Conservation (phyloP, 1,284 basidiomycete genomes). For the Trichosporon faecale region DNA sequence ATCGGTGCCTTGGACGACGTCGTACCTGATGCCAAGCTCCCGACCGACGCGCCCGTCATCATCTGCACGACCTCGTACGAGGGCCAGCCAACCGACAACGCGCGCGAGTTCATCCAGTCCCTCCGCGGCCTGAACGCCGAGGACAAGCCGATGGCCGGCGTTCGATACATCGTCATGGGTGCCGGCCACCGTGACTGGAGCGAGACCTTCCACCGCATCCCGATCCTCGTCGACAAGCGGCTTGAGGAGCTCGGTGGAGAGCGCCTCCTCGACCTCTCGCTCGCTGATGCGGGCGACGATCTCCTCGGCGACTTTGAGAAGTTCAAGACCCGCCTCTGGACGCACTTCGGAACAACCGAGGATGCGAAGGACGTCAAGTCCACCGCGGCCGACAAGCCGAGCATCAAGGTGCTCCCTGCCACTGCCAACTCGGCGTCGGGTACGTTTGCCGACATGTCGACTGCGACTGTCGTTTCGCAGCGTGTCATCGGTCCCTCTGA, state of each 20-base stretch:
- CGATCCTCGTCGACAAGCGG: slow-evolving; percentile 53
- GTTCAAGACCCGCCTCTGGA: slow-evolving; percentile 8
- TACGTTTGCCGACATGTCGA: neutral
- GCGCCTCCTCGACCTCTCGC: slow-evolving; percentile 36
- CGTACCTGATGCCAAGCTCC: slow-evolving; percentile 44
- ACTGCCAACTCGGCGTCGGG: slow-evolving; percentile 8
- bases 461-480: neutral
- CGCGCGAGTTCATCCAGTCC: slow-evolving; percentile 10
- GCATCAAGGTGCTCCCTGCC: slow-evolving; percentile 5
- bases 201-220: slow-evolving; percentile 57
- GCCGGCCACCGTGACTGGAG: slow-evolving; percentile 60
- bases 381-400: neutral
- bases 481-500: neutral
- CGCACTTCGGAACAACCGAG: slow-evolving; percentile 1
- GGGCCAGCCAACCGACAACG: slow-evolving; percentile 42
- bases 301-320: slow-evolving; percentile 11
- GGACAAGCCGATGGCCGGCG: slow-evolving; percentile 37
- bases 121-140: slow-evolving; percentile 20
- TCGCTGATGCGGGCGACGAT: slow-evolving; percentile 8
- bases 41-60: slow-evolving; percentile 56
- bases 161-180: slow-evolving; percentile 57
- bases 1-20: slow-evolving; percentile 56
- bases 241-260: slow-evolving; percentile 53
- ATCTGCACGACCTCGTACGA: slow-evolving; percentile 59
- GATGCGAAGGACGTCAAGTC: neutral